A percentile compares a stretch with the other conserved stretches of the same genome.
phyloP scores from a whole-genome alignment of 495 filamentous ascomycete genomes.

The Penicillium canescens region DNA sequence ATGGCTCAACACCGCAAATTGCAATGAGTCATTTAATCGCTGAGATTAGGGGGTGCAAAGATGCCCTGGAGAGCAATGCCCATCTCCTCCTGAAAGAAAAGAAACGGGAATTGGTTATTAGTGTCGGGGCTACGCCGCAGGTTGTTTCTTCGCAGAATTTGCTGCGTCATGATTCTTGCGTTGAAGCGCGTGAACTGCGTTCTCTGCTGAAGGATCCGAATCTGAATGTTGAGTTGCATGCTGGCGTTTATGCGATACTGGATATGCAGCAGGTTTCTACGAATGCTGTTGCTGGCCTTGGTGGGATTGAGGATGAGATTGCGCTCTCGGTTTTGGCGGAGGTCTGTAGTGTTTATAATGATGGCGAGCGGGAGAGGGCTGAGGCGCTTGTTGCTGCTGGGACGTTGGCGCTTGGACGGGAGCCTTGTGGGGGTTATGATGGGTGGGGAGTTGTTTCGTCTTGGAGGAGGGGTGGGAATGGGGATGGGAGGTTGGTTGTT shows the following conservation, averaged over 20 bases:
- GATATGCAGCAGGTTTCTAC: constrained; percentile 85
- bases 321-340: constrained; percentile 72
- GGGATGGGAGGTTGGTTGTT: constrained; percentile 21
- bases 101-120: constrained; percentile 55
- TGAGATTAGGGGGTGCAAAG: constrained; percentile 62
- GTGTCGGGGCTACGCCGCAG: constrained; percentile 82
- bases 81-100: constrained; percentile 12
- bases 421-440: constrained; percentile 68
- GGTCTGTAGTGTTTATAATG: constrained; percentile 68
- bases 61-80: constrained; percentile 43
- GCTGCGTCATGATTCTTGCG: constrained; percentile 8
- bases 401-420: constrained; percentile 70
- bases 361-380: constrained; percentile 40
- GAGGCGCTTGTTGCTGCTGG: constrained; percentile 76
- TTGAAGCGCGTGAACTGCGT: constrained; percentile 22
- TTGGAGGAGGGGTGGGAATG: constrained; percentile 41
- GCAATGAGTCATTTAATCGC: constrained; percentile 57
- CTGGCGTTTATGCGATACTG: constrained; percentile 70
- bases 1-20: constrained; percentile 43
- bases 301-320: constrained; percentile 53
- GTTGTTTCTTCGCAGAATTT: constrained; percentile 58
- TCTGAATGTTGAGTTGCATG: constrained; percentile 65
- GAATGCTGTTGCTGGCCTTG: constrained; percentile 47
- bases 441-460: constrained; percentile 74
- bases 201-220: constrained; percentile 23